These are phyloP conservation scores for Sonneratia alba DNA, from an alignment of 345 rosid species.

Conservation along the genomic window DNA sequence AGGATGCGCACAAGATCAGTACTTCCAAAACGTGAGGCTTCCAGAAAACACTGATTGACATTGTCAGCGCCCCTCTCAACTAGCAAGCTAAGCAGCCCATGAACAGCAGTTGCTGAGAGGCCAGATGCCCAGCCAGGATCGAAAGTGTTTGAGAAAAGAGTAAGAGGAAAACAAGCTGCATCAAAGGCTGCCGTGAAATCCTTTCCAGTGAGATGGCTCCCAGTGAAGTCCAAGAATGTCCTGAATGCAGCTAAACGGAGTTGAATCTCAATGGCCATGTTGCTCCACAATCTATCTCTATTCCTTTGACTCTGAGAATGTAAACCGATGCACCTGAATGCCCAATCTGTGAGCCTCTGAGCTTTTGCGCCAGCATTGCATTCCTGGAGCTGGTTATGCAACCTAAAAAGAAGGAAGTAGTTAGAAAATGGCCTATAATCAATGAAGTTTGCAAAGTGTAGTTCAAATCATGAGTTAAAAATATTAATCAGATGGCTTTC, in stretches of 20 bases:
- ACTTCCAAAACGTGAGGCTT: conserved; percentile 97
- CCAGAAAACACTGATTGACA: conserved; percentile 90
- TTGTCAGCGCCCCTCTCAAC: conserved; percentile 97
- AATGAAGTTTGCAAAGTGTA: no score
- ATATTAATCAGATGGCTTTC: not conserved
- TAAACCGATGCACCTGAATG: conserved; percentile 78
- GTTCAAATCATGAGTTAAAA: no score
- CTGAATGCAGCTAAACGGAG: conserved; percentile 90
- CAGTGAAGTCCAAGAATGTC: conserved; percentile 75
- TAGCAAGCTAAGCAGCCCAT: conserved; percentile 77
- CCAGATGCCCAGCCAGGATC: conserved; percentile 97
- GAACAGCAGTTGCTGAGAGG: conserved; percentile 71
- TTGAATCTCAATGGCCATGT: conserved; percentile 79
- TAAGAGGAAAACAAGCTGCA: conserved; percentile 97
- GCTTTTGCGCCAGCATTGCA: conserved; percentile 86
- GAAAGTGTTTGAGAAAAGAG: conserved; percentile 80
- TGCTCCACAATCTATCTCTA: conserved; percentile 47
- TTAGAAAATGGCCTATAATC: not conserved
- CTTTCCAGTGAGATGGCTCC: conserved; percentile 81
- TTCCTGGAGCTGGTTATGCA: conserved; percentile 90
- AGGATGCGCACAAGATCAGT: conserved; percentile 94
- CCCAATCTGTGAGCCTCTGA: conserved; percentile 95
- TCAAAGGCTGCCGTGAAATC: conserved; percentile 98
- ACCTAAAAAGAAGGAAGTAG: conserved; percentile 37
- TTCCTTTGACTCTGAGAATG: conserved; percentile 75